phyloP scores from a whole-genome alignment of 768 basidiomycete genomes.

The Lyophyllum atratum region DNA sequence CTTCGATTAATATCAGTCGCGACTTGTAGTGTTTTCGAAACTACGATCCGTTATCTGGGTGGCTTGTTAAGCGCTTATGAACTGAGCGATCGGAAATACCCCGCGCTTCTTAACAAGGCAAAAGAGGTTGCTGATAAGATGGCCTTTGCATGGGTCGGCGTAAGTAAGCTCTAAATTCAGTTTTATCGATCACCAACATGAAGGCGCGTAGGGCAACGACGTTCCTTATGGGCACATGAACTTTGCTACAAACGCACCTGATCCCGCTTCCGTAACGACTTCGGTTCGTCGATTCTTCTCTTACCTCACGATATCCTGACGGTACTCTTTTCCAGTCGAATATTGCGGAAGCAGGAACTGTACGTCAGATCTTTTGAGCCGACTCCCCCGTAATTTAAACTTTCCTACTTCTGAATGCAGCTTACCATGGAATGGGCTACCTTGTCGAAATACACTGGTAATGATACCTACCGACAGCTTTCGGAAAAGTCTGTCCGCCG shows the following conservation, averaged over 20 bases:
- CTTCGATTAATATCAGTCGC: background rate
- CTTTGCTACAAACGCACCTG: constrained; percentile 40
- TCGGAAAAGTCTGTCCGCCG: constrained; percentile 51
- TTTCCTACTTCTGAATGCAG: constrained; percentile 32
- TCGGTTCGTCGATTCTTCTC: background rate
- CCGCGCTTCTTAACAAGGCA: constrained; percentile 59
- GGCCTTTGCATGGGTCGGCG: constrained; percentile 60
- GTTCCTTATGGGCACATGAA: constrained; percentile 43
- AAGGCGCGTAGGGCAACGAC: constrained; percentile 32
- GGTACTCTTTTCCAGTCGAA: constrained; percentile 43
- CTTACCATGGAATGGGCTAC: constrained; percentile 61
- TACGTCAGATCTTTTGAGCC: constrained; percentile 17
- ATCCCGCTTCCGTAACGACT: background rate
- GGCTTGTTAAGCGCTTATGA: constrained; percentile 71
- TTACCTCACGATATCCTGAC: background rate
- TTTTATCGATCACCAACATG: background rate
- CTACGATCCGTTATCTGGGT: constrained; percentile 72
- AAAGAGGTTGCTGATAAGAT: constrained; percentile 64
- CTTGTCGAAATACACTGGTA: constrained; percentile 56
- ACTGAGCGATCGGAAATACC: constrained; percentile 54
- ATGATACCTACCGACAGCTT: constrained; percentile 59
- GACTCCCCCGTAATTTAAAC: background rate
- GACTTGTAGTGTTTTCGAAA: constrained; percentile 63
- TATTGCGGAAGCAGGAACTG: constrained; percentile 58
- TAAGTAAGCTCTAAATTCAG: constrained; percentile 26